Evolutionary conservation across 1,284 basidiomycete species (phyloP).

Genomic region (Pascua sp.): DNA sequence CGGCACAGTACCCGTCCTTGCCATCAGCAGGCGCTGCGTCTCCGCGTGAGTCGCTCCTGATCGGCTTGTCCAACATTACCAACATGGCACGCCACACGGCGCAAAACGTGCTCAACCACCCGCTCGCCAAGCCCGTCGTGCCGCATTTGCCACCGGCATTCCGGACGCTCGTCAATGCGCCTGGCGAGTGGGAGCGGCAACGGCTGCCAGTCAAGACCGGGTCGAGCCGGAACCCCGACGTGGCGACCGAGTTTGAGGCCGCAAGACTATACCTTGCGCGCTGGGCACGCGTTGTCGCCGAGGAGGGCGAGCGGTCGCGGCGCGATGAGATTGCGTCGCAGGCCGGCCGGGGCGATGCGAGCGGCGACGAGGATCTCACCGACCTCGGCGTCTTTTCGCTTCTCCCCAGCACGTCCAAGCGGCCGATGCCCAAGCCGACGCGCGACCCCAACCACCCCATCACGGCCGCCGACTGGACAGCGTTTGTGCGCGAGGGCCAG

Average conservation of each 20-base stretch:
- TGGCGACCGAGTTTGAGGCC: slow-evolving; percentile 76
- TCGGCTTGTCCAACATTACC: slow-evolving; percentile 84
- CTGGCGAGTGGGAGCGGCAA: slow-evolving; percentile 64
- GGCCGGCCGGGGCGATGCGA: slow-evolving; percentile 22
- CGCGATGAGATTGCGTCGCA: slow-evolving; percentile 59
- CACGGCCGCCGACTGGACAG: slow-evolving; percentile 37
- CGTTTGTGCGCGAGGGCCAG: slow-evolving; percentile 37
- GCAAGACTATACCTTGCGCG: slow-evolving; percentile 92
- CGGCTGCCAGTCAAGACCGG: slow-evolving; percentile 52
- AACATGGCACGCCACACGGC: slow-evolving; percentile 82
- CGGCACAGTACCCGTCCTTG: slow-evolving; percentile 50
- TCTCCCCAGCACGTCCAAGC: slow-evolving; percentile 49
- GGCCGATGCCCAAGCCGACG: slow-evolving; percentile 40
- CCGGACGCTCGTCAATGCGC: slow-evolving; percentile 71
- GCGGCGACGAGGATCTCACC: slow-evolving; percentile 57
- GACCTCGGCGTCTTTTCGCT: slow-evolving; percentile 85
- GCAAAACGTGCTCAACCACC: slow-evolving; percentile 87
- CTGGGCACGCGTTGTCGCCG: slow-evolving; percentile 90
- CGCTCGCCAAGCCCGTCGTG: slow-evolving; percentile 86
- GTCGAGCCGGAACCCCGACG: slow-evolving; percentile 56
- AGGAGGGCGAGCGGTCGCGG: slow-evolving; percentile 85
- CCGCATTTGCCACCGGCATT: slow-evolving; percentile 91
- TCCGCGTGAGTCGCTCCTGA: slow-evolving; percentile 53
- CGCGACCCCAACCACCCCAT: slow-evolving; percentile 46
- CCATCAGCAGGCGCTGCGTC: slow-evolving; percentile 23